These are phyloP conservation scores for Fraxinus sp. DNA, from an alignment of 305 asterid genomes.

Conservation along the genomic window DNA sequence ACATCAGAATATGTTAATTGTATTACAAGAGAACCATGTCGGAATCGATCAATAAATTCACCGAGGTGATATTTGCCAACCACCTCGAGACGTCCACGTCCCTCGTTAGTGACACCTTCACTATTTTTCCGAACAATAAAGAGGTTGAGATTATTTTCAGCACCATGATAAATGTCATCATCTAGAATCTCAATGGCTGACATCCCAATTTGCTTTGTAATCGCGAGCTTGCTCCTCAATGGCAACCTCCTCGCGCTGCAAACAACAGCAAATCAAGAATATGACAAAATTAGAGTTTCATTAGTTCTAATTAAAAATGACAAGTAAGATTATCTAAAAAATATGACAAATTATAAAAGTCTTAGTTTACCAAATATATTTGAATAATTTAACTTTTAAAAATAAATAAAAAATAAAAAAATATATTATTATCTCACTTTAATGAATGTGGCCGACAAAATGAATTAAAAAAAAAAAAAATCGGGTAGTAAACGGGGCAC, in stretches of 20 bases:
- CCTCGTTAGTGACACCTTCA: conserved; percentile 81
- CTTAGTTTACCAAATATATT: no score
- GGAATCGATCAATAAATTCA: conserved; percentile 79
- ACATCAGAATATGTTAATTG: conserved; percentile 83
- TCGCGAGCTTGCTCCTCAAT: conserved; percentile 96
- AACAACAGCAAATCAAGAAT: background rate
- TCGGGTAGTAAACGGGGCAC: no score
- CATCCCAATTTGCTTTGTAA: conserved; percentile 99
- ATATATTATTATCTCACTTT: no score
- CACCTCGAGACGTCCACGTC: conserved; percentile 93
- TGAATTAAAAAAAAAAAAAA: no score
- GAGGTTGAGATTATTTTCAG: conserved; percentile 82
- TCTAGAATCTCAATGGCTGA: conserved; percentile 95
- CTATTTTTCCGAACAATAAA: conserved; percentile 87
- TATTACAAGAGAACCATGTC: conserved; percentile 96
- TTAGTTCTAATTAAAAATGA: no score
- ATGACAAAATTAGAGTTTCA: background rate
- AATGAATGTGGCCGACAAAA: no score
- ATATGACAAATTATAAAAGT: no score
- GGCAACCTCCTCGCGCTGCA: conserved; percentile 94
- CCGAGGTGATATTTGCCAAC: conserved; percentile 93
- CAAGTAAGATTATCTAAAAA: no score
- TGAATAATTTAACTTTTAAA: no score
- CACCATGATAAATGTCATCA: conserved; percentile 83
- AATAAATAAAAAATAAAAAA: no score